Percentiles rank a stretch among this genome's conserved stretches.
These are phyloP conservation scores for Aspergillus flavus DNA, from an alignment of 2,329 filamentous ascomycete genomes.

Conservation along the genomic window DNA sequence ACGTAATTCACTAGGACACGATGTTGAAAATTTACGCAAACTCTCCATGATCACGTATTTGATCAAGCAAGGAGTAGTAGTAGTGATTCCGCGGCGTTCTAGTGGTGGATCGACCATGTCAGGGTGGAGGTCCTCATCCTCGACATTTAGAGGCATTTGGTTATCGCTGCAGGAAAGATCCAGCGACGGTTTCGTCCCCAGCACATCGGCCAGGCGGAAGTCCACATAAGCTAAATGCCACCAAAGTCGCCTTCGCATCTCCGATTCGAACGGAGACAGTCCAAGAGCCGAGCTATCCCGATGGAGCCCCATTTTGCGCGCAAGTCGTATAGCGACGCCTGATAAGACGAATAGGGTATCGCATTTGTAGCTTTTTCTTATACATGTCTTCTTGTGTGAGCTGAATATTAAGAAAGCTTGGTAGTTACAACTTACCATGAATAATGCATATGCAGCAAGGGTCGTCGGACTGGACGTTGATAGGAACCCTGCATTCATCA, in stretches of 20 bases:
- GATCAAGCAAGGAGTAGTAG: not conserved
- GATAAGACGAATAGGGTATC: not conserved
- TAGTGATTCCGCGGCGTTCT: not conserved
- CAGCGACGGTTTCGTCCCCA: not conserved
- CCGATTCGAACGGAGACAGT: not conserved
- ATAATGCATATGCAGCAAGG: not conserved
- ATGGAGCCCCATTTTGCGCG: conserved; percentile 8
- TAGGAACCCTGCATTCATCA: not conserved
- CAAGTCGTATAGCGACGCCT: conserved; percentile 4
- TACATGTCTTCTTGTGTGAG: not conserved
- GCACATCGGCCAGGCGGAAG: not conserved
- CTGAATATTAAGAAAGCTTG: not conserved
- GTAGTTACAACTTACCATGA: not conserved
- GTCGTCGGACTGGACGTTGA: not conserved
- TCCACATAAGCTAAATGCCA: not conserved
- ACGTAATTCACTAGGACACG: not conserved
- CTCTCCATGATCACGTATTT: not conserved
- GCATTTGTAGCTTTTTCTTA: not conserved
- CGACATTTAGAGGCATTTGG: not conserved
- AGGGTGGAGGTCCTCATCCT: not conserved
- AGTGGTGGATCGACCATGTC: not conserved
- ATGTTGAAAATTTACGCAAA: not conserved
- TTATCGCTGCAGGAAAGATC: not conserved
- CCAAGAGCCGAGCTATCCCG: not conserved
- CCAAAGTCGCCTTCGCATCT: conserved; percentile 7